Evolutionary conservation across 768 basidiomycete species (phyloP), one percentile per base, ranked within the genome.

Genomic region (Pulveroboletus sp.): DNA sequence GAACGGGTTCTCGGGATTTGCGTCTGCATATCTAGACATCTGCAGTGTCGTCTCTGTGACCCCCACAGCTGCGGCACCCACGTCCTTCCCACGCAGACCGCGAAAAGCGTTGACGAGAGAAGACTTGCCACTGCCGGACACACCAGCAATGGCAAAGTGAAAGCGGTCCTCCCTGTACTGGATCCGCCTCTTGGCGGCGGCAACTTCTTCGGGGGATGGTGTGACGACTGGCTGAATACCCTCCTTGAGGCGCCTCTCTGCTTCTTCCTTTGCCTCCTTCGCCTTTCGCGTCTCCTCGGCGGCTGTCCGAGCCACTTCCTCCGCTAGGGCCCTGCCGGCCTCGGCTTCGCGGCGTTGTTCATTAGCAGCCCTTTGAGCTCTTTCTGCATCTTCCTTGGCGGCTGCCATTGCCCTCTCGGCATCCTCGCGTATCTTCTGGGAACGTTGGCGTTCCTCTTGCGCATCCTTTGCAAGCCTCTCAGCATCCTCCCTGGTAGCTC

Each of bases 71-170:
- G n/a, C n/a, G n/a, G n/a, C n/a, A n/a, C n/a, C n/a, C n/a, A n/a
- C n/a, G n/a, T n/a, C n/a, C n/a, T n/a, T n/a, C n/a, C n/a, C n/a
- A n/a, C n/a, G n/a, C n/a, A n/a, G n/a, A n/a, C n/a, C n/a, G n/a
- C n/a, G n/a, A n/a, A n/a, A n/a, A n/a, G n/a, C n/a, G n/a, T n/a
- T n/a, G n/a, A n/a, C n/a, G n/a, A n/a, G n/a, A n/a, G n/a, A n/a
- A n/a, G n/a, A n/a, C n/a, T n/a, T n/a, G n/a, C n/a, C n/a, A n/a
- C n/a, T n/a, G n/a, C n/a, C n/a, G n/a, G n/a, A n/a, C n/a, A n/a
- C n/a, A n/a, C n/a, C n/a, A n/a, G n/a, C n/a, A n/a, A n/a, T n/a
- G 2, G 66, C 71, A 43, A 72, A 63, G 35, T 72, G 69, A 36
- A 68, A 68, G 9, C 50, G 36, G 2, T 59, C 63, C 15, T 71